Conservation (phyloP, 1,139 yeast species). For the Candida freyschussii region DNA sequence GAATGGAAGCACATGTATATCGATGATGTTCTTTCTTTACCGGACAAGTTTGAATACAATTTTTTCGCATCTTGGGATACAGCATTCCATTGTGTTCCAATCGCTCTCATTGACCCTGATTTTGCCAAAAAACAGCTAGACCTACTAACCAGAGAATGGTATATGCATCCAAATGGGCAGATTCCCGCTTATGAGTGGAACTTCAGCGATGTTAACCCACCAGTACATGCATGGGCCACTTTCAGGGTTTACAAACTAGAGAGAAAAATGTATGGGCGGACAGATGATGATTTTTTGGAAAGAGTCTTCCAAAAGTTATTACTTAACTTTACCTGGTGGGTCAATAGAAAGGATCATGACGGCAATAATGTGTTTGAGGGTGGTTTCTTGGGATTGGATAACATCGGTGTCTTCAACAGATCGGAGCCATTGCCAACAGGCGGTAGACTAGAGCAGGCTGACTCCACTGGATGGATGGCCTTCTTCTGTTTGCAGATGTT, state of each 20-base stretch:
- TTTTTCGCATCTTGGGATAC: constrained; percentile 98
- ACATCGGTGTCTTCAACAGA: constrained; percentile 90
- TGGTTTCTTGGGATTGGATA: constrained; percentile 90
- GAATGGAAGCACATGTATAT: constrained; percentile 90
- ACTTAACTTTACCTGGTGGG: constrained; percentile 98
- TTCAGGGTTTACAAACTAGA: constrained; percentile 88
- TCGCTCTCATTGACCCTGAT: constrained; percentile 92
- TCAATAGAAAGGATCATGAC: constrained; percentile 81
- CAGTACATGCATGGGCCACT: constrained; percentile 97
- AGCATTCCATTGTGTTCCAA: constrained; percentile 91
- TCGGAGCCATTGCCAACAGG: constrained; percentile 95
- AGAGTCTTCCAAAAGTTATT: constrained; percentile 86
- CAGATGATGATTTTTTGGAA: constrained; percentile 83
- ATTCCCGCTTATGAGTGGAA: constrained; percentile 98
- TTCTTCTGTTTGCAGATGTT: constrained; percentile 89
- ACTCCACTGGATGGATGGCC: constrained; percentile 99
- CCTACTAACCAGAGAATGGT: constrained; percentile 90
- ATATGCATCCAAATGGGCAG: constrained; percentile 99
- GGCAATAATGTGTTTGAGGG: constrained; percentile 95
- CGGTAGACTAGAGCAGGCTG: constrained; percentile 89
- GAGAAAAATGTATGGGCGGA: constrained; percentile 77
- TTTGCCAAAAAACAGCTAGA: constrained; percentile 91
- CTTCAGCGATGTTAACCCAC: constrained; percentile 93
- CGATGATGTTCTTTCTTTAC: constrained; percentile 84
- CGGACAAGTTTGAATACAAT: constrained; percentile 97